Evolutionary conservation across 2,329 filamentous ascomycete genomes (phyloP), one percentile per base, ranked within the genome.

Genomic region (Exophiala spinifera): DNA sequence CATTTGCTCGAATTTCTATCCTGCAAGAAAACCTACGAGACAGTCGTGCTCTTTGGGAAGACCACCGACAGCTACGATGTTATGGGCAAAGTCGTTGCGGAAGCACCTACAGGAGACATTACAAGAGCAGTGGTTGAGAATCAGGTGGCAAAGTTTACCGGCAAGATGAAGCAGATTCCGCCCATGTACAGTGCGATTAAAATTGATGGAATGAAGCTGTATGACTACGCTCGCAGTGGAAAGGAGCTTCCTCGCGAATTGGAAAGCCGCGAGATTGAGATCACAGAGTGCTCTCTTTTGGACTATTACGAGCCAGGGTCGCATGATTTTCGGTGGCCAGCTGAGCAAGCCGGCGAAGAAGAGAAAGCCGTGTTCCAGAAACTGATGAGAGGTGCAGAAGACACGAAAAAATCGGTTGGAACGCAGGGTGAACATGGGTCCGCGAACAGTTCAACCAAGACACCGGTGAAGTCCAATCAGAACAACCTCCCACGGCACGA

Each of bases 21-120:
- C 51, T 96, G 94, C 76, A 95, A 88, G 45, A 99, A 99, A 76
- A 87, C 84, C 0, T 99, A 99, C 72, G 92, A 97, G 72, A 85
- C 90, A 0, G 82, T 91, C 3, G 82, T 97, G 0, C 74, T 97
- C 3, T 97, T 99, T 66, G 94, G 94, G 53, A 89, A 89, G 7
- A 89, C 87, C 65, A 96, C 92, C 43, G 94, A 97, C 70, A 91
- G 87, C 14, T 97, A 97, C 71, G 94, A 99, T 69, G 79, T 85
- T 13, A 81, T 88, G 6, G 94, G 94, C 17, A 92, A 94, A 70
- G 78, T 97, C 37, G 81, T 96, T 37, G 84, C 83, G 61, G 83
- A 84, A 64, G 85, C 85, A 36, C 36, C 58, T 3, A 43, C 52
- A 3, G 84, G 86, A 50, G 88, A 96, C 67, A 81, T 99, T 56